Conservation (phyloP, 495 filamentous ascomycete species). For the Neurospora sp. region DNA sequence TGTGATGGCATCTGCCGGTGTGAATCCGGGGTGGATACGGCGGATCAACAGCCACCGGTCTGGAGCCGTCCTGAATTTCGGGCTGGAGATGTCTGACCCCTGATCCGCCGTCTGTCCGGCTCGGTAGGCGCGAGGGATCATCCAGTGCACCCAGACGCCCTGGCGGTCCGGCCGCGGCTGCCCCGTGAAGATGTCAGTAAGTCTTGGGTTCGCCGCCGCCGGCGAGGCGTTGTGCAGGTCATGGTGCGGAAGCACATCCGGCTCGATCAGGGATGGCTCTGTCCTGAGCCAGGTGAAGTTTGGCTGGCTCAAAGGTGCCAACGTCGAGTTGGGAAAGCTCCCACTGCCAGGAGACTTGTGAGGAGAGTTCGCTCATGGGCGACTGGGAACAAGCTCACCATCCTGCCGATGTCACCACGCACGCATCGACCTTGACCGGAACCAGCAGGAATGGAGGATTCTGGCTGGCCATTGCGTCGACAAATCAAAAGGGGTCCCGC, state of each 20-base stretch:
- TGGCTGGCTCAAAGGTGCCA: conserved; percentile 45
- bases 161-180: conserved; percentile 16
- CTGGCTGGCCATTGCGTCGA: too few species aligned
- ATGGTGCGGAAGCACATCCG: conserved; percentile 32
- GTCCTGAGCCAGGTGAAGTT: conserved; percentile 43
- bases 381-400: too few species aligned
- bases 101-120: not conserved
- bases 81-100: too few species aligned
- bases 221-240: conserved; percentile 34
- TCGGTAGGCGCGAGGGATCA: conserved; percentile 25
- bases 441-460: too few species aligned
- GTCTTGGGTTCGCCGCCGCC: conserved; percentile 27
- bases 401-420: too few species aligned
- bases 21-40: conserved; percentile 8
- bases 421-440: too few species aligned
- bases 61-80: not conserved
- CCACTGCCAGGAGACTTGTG: too few species aligned
- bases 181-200: conserved; percentile 30
- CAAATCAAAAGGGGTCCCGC: too few species aligned
- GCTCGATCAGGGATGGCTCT: conserved; percentile 20
- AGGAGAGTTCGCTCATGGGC: too few species aligned
- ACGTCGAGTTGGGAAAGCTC: too few species aligned
- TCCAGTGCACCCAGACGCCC: conserved; percentile 49
- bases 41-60: conserved; percentile 37
- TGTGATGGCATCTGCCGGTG: not conserved